Evolutionary conservation across 495 filamentous ascomycete species (phyloP).

Genomic region (Aspergillus avenaceus): DNA sequence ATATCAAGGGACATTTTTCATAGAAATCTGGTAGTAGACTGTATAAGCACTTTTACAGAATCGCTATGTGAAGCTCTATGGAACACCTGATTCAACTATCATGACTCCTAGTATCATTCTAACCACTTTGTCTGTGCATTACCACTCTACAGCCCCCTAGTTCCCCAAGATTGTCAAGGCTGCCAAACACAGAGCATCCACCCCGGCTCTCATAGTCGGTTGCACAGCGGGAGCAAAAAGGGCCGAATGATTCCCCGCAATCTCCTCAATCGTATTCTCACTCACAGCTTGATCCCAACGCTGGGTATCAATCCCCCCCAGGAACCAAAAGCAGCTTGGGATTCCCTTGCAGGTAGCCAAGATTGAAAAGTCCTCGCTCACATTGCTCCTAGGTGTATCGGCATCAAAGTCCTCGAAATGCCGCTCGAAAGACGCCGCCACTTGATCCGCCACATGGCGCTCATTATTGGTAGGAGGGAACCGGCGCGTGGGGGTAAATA

Average conservation of each 20-base stretch:
- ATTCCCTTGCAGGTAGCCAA: conserved; percentile 31
- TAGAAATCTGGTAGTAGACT: no score
- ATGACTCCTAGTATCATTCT: no score
- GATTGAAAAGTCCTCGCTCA: conserved; percentile 44
- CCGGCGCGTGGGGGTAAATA: conserved; percentile 38
- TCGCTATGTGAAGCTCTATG: no score
- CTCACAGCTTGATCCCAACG: conserved; percentile 39
- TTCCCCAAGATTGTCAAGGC: conserved; percentile 48
- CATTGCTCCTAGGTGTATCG: conserved; percentile 31
- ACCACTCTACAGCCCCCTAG: no score
- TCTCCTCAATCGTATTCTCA: conserved; percentile 22
- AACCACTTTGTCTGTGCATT: no score
- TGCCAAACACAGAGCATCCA: conserved; percentile 53
- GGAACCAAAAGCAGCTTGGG: conserved; percentile 44
- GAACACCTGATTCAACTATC: no score
- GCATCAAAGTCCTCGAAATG: conserved; percentile 42
- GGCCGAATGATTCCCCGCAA: conserved; percentile 53
- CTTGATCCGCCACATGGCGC: conserved; percentile 14
- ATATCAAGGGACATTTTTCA: no score
- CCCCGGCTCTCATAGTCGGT: conserved; percentile 53
- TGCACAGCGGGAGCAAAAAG: conserved; percentile 60
- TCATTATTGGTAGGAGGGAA: conserved; percentile 47
- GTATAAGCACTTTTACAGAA: no score
- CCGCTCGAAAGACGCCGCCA: conserved; percentile 30
- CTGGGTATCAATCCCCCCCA: conserved; percentile 39